Base-by-base conservation (phyloP, 2,329 filamentous ascomycete species). In the Laburnicola sp. region DNA sequence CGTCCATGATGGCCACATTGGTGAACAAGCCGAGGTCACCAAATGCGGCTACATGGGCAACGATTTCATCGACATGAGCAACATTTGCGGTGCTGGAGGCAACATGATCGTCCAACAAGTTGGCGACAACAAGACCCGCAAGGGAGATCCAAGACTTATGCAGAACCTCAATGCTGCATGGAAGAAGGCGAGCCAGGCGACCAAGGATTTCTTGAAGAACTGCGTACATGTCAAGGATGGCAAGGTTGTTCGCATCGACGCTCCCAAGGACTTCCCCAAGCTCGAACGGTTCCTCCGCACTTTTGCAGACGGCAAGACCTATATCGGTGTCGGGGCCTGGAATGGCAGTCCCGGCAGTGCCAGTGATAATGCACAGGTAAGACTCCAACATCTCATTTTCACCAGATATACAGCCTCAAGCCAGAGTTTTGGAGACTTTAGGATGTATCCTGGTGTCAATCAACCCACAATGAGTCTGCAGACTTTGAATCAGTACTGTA, bases 1-100 rank as follows among this genome's bases (percentile, higher is more conserved):
- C 26, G 57, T 74, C 1, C 73, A 75, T 47, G 69, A 71, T 22
- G 71, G 70, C 28, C 57, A 66, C 16, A 70, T 74, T 44, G 69
- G 72, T 36, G 74, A 75, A 52, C 73, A 75, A 59, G 73, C 70
- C 22, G 73, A 75, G 56, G 71, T 75, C 45, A 75, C 71, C 45
- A 75, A 74, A 53, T 56, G 62, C 39, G 73, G 73, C 21, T 74
- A 46, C 30, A 43, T 43, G 38, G 59, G 65, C 36, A 71, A 70
- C 50, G 69, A 71, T 54, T 69, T 68, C 53, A 65, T 71, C 51
- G 69, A 72, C 45, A 44, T 71, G 21, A 65, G 60, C 49, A 66
- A 68, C 57, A 76, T 75, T 44, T 62, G 68, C 38, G 72, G 73
- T 16, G 72, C 72, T 3, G 73, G 74, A n/a, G 73, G 72, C 5